Percentiles rank a stretch among this genome's conserved stretches.
These are phyloP conservation scores for Boletus rubroflammeus DNA, from an alignment of 768 basidiomycete genomes.

Conservation along the genomic window DNA sequence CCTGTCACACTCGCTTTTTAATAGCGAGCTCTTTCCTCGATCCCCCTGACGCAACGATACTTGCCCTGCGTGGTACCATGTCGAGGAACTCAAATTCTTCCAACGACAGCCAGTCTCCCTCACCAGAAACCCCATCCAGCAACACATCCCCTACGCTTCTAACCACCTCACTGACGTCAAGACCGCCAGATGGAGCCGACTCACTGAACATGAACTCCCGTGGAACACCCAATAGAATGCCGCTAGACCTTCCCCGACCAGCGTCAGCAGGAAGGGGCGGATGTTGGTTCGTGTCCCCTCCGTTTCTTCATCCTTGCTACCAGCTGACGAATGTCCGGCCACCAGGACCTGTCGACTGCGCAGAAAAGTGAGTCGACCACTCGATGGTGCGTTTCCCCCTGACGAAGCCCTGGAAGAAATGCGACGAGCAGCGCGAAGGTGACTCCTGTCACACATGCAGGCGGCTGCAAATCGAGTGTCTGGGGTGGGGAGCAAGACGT, in stretches of 20 bases:
- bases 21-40: constrained; percentile 23
- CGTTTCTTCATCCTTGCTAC: not conserved
- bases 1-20: constrained; percentile 19
- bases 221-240: constrained; percentile 46
- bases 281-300: constrained; percentile 59
- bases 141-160: constrained; percentile 46
- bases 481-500: constrained; percentile 80
- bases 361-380: constrained; percentile 56
- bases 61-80: constrained; percentile 34
- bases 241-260: constrained; percentile 50
- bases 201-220: constrained; percentile 18
- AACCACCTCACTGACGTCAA: constrained; percentile 34
- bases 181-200: constrained; percentile 34
- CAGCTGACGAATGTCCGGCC: constrained; percentile 7
- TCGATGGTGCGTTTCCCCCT: not conserved
- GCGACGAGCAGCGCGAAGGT: constrained; percentile 79
- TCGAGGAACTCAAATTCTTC: constrained; percentile 48
- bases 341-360: constrained; percentile 79
- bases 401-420: constrained; percentile 55
- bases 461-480: constrained; percentile 75
- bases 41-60: constrained; percentile 23
- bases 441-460: constrained; percentile 80
- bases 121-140: constrained; percentile 41
- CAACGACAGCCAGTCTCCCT: constrained; percentile 47
- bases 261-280: constrained; percentile 65